These are phyloP conservation scores for Elaeagnus macrophylla DNA, from an alignment of 306 rosid species.

Conservation along the genomic window DNA sequence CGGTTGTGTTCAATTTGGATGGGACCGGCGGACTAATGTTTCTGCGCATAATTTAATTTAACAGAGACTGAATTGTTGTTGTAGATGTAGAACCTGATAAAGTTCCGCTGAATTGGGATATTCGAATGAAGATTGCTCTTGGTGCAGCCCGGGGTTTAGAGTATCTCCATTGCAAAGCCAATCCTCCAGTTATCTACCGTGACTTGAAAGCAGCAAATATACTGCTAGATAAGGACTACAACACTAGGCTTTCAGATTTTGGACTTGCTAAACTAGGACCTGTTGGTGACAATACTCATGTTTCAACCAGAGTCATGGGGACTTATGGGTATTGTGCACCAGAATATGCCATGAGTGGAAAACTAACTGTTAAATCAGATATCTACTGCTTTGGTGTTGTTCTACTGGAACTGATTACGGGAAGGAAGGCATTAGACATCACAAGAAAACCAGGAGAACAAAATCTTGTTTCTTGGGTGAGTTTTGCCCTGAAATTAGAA, in stretches of 20 bases:
- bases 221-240: slow-evolving; percentile 65
- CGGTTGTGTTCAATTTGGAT: not conserved
- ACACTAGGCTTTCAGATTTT: slow-evolving; percentile 87
- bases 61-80: slow-evolving; percentile 10
- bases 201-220: slow-evolving; percentile 94
- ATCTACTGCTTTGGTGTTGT: slow-evolving; percentile 96
- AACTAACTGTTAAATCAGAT: slow-evolving; percentile 89
- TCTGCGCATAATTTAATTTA: not conserved
- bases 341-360: slow-evolving; percentile 96
- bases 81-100: slow-evolving; percentile 44
- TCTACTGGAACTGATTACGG: slow-evolving; percentile 85
- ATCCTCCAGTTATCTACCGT: slow-evolving; percentile 88
- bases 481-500: too few species aligned
- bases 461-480: slow-evolving; percentile 79
- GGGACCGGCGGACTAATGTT: not conserved
- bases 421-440: slow-evolving; percentile 68
- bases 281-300: slow-evolving; percentile 93
- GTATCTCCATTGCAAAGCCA: slow-evolving; percentile 88
- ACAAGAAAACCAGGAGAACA: slow-evolving; percentile 69
- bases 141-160: slow-evolving; percentile 89
- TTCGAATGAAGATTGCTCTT: slow-evolving; percentile 81
- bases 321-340: slow-evolving; percentile 97
- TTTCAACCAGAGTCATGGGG: slow-evolving; percentile 97
- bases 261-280: slow-evolving; percentile 97
- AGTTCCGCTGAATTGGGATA: slow-evolving; percentile 62